These are phyloP conservation scores for Entomortierella lignicola DNA, from an alignment of 192 early-diverging fungal species.

Conservation along the genomic window DNA sequence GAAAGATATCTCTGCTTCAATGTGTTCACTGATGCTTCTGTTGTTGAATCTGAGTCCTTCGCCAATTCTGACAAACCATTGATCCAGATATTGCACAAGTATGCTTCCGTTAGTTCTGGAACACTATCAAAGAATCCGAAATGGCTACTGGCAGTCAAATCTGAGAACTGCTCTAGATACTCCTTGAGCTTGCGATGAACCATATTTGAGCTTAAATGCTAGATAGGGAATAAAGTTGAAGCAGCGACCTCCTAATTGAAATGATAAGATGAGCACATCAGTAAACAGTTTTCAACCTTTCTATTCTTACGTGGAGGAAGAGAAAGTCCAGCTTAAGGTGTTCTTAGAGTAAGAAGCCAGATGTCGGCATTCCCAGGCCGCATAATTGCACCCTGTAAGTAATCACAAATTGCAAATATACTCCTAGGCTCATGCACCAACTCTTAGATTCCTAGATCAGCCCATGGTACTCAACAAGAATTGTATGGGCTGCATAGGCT, in stretches of 20 bases:
- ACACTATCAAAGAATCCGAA: constrained; percentile 30
- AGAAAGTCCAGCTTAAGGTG: not conserved
- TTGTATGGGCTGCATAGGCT: constrained; percentile 16
- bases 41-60: constrained; percentile 12
- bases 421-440: constrained; percentile 41
- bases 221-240: no score
- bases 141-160: constrained; percentile 21
- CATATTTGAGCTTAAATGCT: constrained; percentile 9
- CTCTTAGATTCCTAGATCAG: constrained; percentile 25
- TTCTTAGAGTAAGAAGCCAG: constrained; percentile 1
- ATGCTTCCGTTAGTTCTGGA: constrained; percentile 20
- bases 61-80: constrained; percentile 13
- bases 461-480: not conserved
- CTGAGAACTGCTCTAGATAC: constrained; percentile 3
- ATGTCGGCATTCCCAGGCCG: constrained; percentile 23
- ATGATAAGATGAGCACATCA: not conserved
- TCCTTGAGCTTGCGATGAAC: constrained; percentile 19
- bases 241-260: not conserved
- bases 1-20: constrained; percentile 27
- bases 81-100: constrained; percentile 27
- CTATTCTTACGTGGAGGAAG: not conserved
- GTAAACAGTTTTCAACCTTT: not conserved
- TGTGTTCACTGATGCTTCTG: not conserved
- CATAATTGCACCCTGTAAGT: not conserved
- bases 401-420: constrained; percentile 4